Base-by-base conservation (phyloP, 176 grass and related monocot species). In the Stipa capillata region DNA sequence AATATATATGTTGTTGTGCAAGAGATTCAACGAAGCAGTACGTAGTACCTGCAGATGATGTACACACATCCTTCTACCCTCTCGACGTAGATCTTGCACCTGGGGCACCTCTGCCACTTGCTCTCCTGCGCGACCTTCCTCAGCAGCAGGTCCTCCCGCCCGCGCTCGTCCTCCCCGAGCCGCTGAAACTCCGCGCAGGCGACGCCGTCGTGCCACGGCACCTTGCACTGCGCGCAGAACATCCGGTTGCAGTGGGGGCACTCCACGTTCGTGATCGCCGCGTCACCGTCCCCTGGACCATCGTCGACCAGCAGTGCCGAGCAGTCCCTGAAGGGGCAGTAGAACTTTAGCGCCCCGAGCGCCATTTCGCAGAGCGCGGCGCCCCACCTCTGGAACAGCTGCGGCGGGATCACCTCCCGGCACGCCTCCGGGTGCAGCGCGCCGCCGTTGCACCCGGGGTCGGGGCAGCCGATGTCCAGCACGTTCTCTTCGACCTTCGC, bases 1-100 rank as follows among this genome's bases (percentile, higher is more conserved):
- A n/a, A n/a, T n/a, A n/a, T n/a, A n/a, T n/a, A n/a, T 40, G 27
- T 53, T 53, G 34, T 27, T 69, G 33, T 42, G n/a, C 53, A 31
- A 34, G 52, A 44, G 25, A 29, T 21, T 12, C 54, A 76, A 37
- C 41, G 8, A 23, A 66, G 35, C 15, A 39, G 20, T 40, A 40
- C n/a, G 13, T 4, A n/a, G n/a, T 82, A 92, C 91, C 94, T 94
- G 91, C 94, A 97, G 35, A 68, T 51, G 55, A 97, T 92, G 57
- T 80, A 80, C 42, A 81, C 78, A 33, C 94, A 97, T 10, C 94
- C 94, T 0, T 77, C 65, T 0, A 73, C 59, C 79, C 75, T 97
- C 66, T 97, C 94, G 27, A 94, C 94, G 21, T 82, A 90, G 8
- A 97, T 92, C 87, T 74, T 92, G 77, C 95, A 97, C 61, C 87